Evolutionary conservation across 306 rosid species (phyloP), one percentile per base, ranked within the genome.

Genomic region (Calophaca sinica): DNA sequence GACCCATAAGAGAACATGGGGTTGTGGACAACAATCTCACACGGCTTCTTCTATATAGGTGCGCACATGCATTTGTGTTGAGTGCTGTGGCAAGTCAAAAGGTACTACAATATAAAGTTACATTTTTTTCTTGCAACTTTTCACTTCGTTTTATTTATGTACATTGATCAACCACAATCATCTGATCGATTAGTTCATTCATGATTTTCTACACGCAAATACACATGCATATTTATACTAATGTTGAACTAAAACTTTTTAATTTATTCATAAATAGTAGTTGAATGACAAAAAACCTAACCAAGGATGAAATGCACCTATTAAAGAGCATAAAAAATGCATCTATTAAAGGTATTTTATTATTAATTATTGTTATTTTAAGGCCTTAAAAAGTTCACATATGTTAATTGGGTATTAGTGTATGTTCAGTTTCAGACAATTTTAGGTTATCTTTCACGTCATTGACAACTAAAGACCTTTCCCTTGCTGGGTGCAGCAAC

Each of bases 1-100:
- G 82, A 48, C 79, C 83, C 79, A 65, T 36, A n/a, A 73, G 59
- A 58, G 35, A 74, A 73, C 74, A 79, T 75, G 49, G 69, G 51
- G 13, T 79, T 42, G 72, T 44, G 69, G 78, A 45, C 54, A 51
- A 53, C 68, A 62, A 69, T 65, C 82, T 78, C 57, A 54, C 44
- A 20, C 60, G 46, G 70, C 62, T 77, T 78, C 71, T 61, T 61
- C 46, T 14, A 72, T 57, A 55, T 33, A 46, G 44, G 13, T 49
- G 15, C 33, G 70, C 83, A 79, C 83, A 79, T 79, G 83, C 63
- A 12, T 26, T 28, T 73, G 63, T 71, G 58, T 73, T 66, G 26
- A 4, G 35, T 53, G 42, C 33, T 39, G 9, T 51, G 68, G 4
- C 68, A 72, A 79, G 13, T 64, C 74, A 44, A 79, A 64, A 57